A percentile compares a stretch with the other conserved stretches of the same genome.
Evolutionary conservation across 169 alveolate species (phyloP).

Genomic region (Plasmodium relictum): DNA sequence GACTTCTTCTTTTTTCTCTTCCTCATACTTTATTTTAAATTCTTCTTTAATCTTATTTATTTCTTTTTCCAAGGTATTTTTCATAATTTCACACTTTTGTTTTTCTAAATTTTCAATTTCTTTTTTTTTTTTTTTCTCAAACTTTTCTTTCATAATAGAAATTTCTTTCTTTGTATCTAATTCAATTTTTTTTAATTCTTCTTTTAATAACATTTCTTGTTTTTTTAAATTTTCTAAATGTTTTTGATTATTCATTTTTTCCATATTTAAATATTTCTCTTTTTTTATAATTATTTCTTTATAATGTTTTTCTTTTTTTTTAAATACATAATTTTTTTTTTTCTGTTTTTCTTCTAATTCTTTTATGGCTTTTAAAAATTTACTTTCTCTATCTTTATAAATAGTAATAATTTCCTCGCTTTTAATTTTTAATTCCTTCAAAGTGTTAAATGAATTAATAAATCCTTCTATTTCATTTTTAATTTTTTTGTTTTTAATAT

Average conservation of each 20-base stretch:
- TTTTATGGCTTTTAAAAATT: conserved; percentile 12
- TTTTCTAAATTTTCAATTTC: conserved; percentile 29
- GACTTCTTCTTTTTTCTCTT: conserved; percentile 31
- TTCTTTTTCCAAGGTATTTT: conserved; percentile 10
- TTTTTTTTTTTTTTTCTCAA: conserved; percentile 12
- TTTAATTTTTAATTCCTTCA: conserved; percentile 40
- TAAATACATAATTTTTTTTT: conserved; percentile 12
- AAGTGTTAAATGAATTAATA: neutral
- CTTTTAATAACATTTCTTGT: conserved; percentile 34
- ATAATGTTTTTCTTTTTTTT: conserved; percentile 60
- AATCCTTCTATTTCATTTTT: conserved; percentile 41
- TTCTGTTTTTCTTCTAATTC: conserved; percentile 38
- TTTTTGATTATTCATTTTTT: conserved; percentile 38
- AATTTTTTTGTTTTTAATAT: conserved; percentile 34
- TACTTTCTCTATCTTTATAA: conserved; percentile 54
- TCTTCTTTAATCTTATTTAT: conserved; percentile 13
- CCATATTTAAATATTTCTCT: conserved; percentile 19
- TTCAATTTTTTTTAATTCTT: conserved; percentile 48
- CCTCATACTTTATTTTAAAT: conserved; percentile 12
- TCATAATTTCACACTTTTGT: conserved; percentile 30
- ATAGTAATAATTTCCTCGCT: conserved; percentile 53
- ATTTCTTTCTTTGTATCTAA: conserved; percentile 26
- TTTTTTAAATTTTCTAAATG: conserved; percentile 12
- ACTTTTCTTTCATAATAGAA: conserved; percentile 6
- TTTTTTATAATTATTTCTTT: conserved; percentile 29